phyloP scores from a whole-genome alignment of 257 asterid species.

The Nicotiana otophora region DNA sequence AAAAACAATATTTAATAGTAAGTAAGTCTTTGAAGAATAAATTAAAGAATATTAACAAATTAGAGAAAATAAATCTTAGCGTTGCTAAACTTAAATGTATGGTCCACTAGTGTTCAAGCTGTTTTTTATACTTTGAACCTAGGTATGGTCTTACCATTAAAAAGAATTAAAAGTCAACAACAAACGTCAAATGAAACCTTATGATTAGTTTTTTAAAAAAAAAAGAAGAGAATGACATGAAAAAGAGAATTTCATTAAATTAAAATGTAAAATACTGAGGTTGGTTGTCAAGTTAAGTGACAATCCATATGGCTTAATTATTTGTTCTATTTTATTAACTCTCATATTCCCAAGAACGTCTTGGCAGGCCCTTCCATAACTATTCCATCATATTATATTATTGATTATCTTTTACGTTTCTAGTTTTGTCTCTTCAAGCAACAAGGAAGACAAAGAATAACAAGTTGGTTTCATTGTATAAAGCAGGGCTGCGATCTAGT shows the following conservation, averaged over 20 bases:
- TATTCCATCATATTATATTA: not conserved
- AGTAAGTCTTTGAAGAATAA: too few relatives aligned
- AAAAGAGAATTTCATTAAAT: not conserved
- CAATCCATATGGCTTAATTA: not conserved
- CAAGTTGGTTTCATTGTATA: not conserved
- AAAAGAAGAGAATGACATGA: not conserved
- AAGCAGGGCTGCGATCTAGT: too few relatives aligned
- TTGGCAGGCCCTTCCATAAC: not conserved
- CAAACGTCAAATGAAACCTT: not conserved
- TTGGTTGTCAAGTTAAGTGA: not conserved
- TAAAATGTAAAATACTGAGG: not conserved
- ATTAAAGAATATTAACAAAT: too few relatives aligned
- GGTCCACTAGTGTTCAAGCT: not conserved
- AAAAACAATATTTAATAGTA: too few relatives aligned
- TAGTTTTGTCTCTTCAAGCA: not conserved
- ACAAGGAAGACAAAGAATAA: not conserved
- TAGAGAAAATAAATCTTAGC: not conserved
- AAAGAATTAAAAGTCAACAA: not conserved
- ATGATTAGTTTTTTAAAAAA: not conserved
- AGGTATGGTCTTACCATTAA: not conserved
- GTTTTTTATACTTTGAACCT: not conserved
- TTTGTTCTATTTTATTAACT: not conserved
- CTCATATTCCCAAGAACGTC: not conserved
- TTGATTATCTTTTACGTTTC: not conserved
- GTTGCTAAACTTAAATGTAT: not conserved